Evolutionary conservation across 306 rosid genomes (phyloP).

Genomic region (Bauhinia variegata): DNA sequence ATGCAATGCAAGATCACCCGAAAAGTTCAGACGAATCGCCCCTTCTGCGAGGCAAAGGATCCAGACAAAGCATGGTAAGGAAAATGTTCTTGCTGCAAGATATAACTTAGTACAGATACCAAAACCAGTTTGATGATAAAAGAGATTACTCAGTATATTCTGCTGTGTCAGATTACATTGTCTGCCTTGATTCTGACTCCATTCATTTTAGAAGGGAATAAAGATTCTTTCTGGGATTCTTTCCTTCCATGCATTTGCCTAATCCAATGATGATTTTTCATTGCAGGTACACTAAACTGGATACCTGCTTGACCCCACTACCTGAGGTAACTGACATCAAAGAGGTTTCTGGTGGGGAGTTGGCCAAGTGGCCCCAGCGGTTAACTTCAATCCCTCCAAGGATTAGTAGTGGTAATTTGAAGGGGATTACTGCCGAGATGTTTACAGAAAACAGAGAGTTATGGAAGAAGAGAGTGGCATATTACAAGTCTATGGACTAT

Average conservation of each 20-base stretch:
- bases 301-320: slow-evolving; percentile 80
- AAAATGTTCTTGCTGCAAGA: too few relatives aligned
- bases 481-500: slow-evolving; percentile 62
- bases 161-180: neutral
- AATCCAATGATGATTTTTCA: neutral
- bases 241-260: neutral
- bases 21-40: slow-evolving; percentile 69
- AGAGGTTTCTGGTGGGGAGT: slow-evolving; percentile 70
- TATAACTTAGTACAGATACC: slow-evolving; percentile 58
- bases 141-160: too few relatives aligned
- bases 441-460: slow-evolving; percentile 57
- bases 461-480: slow-evolving; percentile 78
- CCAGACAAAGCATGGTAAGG: slow-evolving; percentile 96
- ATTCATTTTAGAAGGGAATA: slow-evolving; percentile 21
- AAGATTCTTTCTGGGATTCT: slow-evolving; percentile 24
- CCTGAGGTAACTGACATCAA: slow-evolving; percentile 63
- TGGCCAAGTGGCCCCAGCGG: slow-evolving; percentile 85
- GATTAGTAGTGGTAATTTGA: slow-evolving; percentile 66
- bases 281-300: slow-evolving; percentile 84
- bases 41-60: slow-evolving; percentile 65
- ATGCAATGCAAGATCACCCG: slow-evolving; percentile 62
- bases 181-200: slow-evolving; percentile 35
- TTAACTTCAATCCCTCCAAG: slow-evolving; percentile 78
- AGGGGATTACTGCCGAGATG: slow-evolving; percentile 60
- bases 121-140: slow-evolving; percentile 67